These are phyloP conservation scores for Hymenoscyphus repandus DNA, from an alignment of 2,329 filamentous ascomycete genomes.

Conservation along the genomic window DNA sequence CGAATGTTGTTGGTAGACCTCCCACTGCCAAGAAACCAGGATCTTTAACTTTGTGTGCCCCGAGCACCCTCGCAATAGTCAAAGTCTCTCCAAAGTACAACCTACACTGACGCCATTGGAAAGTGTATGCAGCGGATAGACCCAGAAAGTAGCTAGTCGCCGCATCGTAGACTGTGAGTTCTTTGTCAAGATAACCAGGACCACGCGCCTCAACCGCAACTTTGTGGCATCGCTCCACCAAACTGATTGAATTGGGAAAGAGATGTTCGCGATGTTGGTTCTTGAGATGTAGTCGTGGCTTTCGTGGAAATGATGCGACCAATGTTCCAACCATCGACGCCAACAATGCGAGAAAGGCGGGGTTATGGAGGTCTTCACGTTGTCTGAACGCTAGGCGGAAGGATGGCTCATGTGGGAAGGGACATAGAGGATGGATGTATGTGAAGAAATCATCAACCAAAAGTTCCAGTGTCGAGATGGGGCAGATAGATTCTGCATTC, in stretches of 20 bases:
- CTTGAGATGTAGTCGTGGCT: constrained; percentile 65
- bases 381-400: constrained; percentile 65
- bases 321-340: constrained; percentile 69
- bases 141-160: constrained; percentile 74
- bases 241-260: constrained; percentile 63
- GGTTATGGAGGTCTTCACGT: constrained; percentile 60
- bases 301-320: constrained; percentile 72
- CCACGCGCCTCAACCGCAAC: constrained; percentile 65
- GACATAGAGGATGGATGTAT: constrained; percentile 71
- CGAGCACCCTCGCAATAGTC: constrained; percentile 62
- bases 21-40: constrained; percentile 30
- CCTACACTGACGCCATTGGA: constrained; percentile 61
- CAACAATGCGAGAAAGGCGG: constrained; percentile 63
- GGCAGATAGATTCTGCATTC: constrained; percentile 66
- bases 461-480: constrained; percentile 60
- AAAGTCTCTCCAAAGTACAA: constrained; percentile 70
- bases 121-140: constrained; percentile 60
- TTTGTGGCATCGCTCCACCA: constrained; percentile 66
- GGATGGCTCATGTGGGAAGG: constrained; percentile 74
- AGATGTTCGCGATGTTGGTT: constrained; percentile 57
- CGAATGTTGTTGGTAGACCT: constrained; percentile 19
- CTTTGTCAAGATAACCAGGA: constrained; percentile 48
- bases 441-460: constrained; percentile 80
- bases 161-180: constrained; percentile 55
- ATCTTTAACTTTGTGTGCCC: constrained; percentile 52